Evolutionary conservation across 116 monocot species (phyloP), one percentile per base, ranked within the genome.

Genomic region (Trichopus zeylanicus): DNA sequence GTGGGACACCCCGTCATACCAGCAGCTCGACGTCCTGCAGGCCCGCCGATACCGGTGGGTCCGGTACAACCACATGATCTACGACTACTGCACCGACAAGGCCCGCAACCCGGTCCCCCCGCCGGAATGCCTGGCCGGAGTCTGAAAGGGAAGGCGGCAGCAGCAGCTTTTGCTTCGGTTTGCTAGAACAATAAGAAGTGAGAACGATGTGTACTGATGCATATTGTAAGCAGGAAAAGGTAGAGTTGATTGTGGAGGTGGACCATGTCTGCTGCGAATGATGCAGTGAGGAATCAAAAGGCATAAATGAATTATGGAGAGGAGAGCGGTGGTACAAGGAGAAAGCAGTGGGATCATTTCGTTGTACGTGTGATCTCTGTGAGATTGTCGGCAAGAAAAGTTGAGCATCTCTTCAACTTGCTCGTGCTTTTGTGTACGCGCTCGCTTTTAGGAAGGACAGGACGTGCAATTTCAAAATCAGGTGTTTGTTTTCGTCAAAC

Each of bases 21-120:
- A 38, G 24, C 60, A 60, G 24, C 59, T 73, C 39, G 60, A 49
- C 4, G 30, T 39, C 46, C 20, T 60, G 18, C 73, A 73, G 35
- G 27, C 37, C 28, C 51, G 62, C 28, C 26, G 31, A 29, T 67
- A 61, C 49, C 61, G 62, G 16, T 74, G 67, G 74, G 74, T 74
- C 7, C 28, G 74, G 55, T 12, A 27, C 47, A 59, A 71, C 37
- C 70, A 76, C 47, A 70, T 76, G 52, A 33, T 71, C 38, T 70
- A 76, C 16, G 66, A 76, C 32, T 76, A 76, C 65, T 76, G 76
- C 49, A 34, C 54, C 26, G 71, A 77, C 26, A 26, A 31, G 27
- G 5, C 27, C 52, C 28, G 55, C 21, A 62, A 30, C 49, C 39
- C 10, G 18, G 10, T 24, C 24, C 22, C 63, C 6, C 20, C 38